phyloP scores from a whole-genome alignment of 768 basidiomycete genomes.

The Lepiota venenata region DNA sequence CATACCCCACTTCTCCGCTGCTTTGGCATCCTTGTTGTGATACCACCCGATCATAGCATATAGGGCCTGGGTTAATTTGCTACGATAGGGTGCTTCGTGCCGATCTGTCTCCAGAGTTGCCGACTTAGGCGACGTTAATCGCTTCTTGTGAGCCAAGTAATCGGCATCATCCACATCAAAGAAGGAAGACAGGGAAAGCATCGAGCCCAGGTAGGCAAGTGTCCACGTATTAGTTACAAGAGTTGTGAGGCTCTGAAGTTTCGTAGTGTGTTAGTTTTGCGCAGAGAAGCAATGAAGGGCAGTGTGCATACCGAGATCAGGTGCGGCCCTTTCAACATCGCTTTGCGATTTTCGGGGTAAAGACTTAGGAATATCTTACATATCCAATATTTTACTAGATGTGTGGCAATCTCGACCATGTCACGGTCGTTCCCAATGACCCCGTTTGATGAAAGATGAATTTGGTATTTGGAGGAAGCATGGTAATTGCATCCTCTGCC shows the following conservation, averaged over 20 bases:
- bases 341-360: constrained; percentile 21
- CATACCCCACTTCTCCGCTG: constrained; percentile 19
- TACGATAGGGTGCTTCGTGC: not conserved
- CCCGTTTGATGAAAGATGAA: constrained; percentile 11
- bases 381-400: constrained; percentile 28
- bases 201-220: constrained; percentile 18
- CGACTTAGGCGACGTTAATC: not conserved
- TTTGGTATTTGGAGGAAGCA: constrained; percentile 1
- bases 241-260: constrained; percentile 12
- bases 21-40: constrained; percentile 15
- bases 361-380: constrained; percentile 19
- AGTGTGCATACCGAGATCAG: constrained; percentile 15
- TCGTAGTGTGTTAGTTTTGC: not conserved
- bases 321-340: constrained; percentile 18
- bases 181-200: constrained; percentile 19
- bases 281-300: not conserved
- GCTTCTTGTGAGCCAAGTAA: not conserved
- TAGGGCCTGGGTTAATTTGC: constrained; percentile 11
- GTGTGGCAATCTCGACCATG: constrained; percentile 22
- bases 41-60: constrained; percentile 25
- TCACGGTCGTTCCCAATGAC: constrained; percentile 16
- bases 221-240: constrained; percentile 18
- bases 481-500: constrained; percentile 10
- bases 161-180: constrained; percentile 13
- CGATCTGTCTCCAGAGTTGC: not conserved